Base-by-base conservation (phyloP, 2,329 filamentous ascomycete genomes). In the Ceratocystiopsis sp. region DNA sequence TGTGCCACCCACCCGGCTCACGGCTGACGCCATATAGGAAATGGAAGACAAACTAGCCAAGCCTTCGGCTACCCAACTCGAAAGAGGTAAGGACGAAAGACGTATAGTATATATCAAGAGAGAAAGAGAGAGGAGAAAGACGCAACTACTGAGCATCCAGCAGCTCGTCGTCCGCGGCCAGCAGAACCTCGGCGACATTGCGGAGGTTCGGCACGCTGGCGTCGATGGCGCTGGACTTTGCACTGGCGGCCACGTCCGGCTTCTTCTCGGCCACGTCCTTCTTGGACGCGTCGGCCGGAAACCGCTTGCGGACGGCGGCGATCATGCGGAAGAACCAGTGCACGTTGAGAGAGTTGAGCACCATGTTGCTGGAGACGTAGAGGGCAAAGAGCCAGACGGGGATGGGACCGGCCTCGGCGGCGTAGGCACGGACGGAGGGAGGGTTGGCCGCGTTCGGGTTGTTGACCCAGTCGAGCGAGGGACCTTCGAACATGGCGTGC, bases 241-340 rank as follows among this genome's bases (percentile, higher is more conserved):
- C 44, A 37, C 42, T 43, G 25, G 42, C 37, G 19, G 36, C n/a
- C 21, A 38, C 42, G 18, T 36, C 29, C 5, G 32, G 29, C 18
- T 10, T 34, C 37, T 21, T 35, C 32, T 34, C 35, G 3, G 43
- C 25, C 17, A 8, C 43, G 25, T 18, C 32, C 21, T 2, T 15
- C 46, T 55, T 57, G 35, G 33, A 8, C 7, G 33, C 13, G 33
- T 34, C 15, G 33, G 33, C 33, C 12, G 33, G 69, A 55, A 91
- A 91, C 21, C 84, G 70, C 64, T 83, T 86, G 46, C 77, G 69
- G 13, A 91, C 75, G 10, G 84, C 82, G 46, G 75, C 68, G 48
- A 93, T 77, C 84, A 93, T 93, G 70, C 84, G 85, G 54, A 75
- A 68, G 57, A 89, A 91, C 84, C 84, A 93, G 61, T 79, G 83